Evolutionary conservation across 176 grass and related monocot genomes (phyloP).

Genomic region (Puccinellia tenuiflora): DNA sequence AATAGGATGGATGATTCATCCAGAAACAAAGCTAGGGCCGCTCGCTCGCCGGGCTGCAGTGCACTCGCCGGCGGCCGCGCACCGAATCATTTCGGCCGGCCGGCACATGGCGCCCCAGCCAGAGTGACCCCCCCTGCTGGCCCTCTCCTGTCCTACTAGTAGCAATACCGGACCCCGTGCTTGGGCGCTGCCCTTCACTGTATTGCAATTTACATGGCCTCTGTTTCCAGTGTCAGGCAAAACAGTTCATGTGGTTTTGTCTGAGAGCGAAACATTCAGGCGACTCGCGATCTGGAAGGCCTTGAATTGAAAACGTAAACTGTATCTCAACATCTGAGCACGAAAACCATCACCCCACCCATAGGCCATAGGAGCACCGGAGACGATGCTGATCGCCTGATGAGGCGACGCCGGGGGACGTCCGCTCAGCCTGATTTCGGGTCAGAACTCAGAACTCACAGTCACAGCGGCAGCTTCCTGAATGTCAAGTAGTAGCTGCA

Average conservation of each 20-base stretch:
- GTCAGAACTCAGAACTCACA: too few relatives aligned
- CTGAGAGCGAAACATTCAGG: not conserved
- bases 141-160: not conserved
- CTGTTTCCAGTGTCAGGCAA: not conserved
- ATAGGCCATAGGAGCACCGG: too few relatives aligned
- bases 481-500: too few relatives aligned
- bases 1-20: not conserved
- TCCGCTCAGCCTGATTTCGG: too few relatives aligned
- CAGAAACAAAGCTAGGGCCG: not conserved
- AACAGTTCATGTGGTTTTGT: not conserved
- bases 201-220: not conserved
- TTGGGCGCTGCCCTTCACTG: not conserved
- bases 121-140: not conserved
- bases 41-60: not conserved
- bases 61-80: not conserved
- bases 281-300: too few relatives aligned
- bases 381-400: too few relatives aligned
- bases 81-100: slow-evolving; percentile 24
- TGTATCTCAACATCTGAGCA: too few relatives aligned
- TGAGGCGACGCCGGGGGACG: too few relatives aligned
- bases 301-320: too few relatives aligned
- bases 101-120: slow-evolving; percentile 11
- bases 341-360: too few relatives aligned
- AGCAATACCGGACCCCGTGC: not conserved
- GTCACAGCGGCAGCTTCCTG: too few relatives aligned